Conservation (phyloP, 352 stramenopile genomes). For the Phytophthora citricola region DNA sequence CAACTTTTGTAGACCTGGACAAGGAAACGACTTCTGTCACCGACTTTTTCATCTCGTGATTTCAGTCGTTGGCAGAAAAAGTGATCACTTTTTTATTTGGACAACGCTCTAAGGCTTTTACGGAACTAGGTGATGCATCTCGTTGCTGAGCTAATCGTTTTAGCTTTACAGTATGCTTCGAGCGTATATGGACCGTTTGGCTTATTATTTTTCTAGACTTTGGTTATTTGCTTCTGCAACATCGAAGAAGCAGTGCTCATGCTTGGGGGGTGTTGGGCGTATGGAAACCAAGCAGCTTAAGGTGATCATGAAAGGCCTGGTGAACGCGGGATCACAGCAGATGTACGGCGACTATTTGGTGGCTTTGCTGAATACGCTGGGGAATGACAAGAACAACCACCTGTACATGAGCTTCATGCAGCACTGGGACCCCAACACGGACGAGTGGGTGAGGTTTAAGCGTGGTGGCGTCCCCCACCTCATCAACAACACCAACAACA, state of each 20-base stretch:
- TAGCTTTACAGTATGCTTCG: too few species aligned
- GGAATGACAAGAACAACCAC: background rate
- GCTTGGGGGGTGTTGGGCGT: background rate
- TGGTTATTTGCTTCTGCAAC: too few species aligned
- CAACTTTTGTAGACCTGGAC: too few species aligned
- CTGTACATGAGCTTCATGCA: slow-evolving; percentile 17
- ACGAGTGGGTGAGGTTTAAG: slow-evolving; percentile 10
- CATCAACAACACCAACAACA: background rate
- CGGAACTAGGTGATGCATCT: too few species aligned
- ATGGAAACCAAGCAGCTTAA: background rate
- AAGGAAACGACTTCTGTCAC: too few species aligned
- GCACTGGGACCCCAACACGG: slow-evolving; percentile 9
- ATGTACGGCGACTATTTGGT: background rate
- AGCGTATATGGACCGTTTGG: too few species aligned
- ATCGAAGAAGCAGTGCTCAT: slow-evolving; percentile 11
- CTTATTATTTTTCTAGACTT: too few species aligned
- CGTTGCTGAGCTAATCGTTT: too few species aligned
- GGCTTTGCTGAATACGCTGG: background rate
- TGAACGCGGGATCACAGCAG: slow-evolving; percentile 3
- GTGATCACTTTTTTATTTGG: too few species aligned
- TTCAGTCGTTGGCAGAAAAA: too few species aligned
- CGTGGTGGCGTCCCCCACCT: background rate
- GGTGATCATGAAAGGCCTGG: slow-evolving; percentile 4
- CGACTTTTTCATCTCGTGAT: too few species aligned
- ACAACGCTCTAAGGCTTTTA: too few species aligned